Conservation (phyloP, 441 rosid genomes). For the Aquilaria agallochum region DNA sequence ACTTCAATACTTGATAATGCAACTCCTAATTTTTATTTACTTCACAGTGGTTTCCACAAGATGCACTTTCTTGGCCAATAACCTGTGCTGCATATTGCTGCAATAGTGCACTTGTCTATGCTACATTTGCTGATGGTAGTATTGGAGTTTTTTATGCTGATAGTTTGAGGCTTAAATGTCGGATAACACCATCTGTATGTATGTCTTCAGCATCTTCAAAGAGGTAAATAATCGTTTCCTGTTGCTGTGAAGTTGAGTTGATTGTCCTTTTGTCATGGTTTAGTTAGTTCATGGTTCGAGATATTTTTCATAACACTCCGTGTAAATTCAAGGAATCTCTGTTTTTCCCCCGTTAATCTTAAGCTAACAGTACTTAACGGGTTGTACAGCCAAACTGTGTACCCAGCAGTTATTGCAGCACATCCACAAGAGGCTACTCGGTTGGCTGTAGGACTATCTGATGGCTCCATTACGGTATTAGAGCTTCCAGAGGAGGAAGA, state of each 20-base stretch:
- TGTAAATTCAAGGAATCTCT: too few species aligned
- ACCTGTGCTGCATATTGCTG: slow-evolving; percentile 62
- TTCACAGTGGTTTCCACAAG: slow-evolving; percentile 74
- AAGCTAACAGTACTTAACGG: too few species aligned
- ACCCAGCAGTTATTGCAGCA: slow-evolving; percentile 52
- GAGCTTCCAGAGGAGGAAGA: slow-evolving; percentile 53
- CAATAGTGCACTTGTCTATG: slow-evolving; percentile 60
- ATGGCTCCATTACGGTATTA: slow-evolving; percentile 57
- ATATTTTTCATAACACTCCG: too few species aligned
- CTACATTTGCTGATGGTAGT: slow-evolving; percentile 52
- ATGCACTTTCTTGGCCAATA: slow-evolving; percentile 45
- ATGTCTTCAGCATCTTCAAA: slow-evolving; percentile 31
- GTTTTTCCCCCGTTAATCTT: too few species aligned
- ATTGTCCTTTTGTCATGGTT: too few species aligned
- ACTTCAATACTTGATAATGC: neutral
- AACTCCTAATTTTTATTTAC: slow-evolving; percentile 11
- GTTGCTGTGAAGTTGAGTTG: too few species aligned
- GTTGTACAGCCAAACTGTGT: slow-evolving; percentile 30
- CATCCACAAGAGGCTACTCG: slow-evolving; percentile 67
- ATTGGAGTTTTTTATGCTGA: slow-evolving; percentile 66
- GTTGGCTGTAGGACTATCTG: slow-evolving; percentile 51
- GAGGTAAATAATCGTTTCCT: slow-evolving; percentile 24
- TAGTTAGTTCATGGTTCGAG: too few species aligned
- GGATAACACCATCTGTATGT: slow-evolving; percentile 59
- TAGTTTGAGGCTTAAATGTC: slow-evolving; percentile 52